These are phyloP conservation scores for Colletotrichum siamense DNA, from an alignment of 2,329 filamentous ascomycete species.

Conservation along the genomic window DNA sequence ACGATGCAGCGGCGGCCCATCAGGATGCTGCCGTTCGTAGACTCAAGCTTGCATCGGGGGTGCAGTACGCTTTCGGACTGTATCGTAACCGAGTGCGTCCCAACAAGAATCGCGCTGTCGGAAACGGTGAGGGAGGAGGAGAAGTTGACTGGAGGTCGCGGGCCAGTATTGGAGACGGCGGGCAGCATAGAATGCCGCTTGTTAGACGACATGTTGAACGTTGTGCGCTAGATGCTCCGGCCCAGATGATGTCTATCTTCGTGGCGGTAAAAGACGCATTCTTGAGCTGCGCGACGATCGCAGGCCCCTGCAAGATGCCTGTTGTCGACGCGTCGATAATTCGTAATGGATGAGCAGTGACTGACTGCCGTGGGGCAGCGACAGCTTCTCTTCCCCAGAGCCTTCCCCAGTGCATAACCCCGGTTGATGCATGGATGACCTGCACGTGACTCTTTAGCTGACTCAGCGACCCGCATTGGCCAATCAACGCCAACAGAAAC, in stretches of 20 bases:
- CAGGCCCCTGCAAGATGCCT: background rate
- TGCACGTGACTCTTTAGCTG: slow-evolving; percentile 19
- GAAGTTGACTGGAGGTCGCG: slow-evolving; percentile 67
- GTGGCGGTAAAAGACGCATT: background rate
- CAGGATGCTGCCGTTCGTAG: slow-evolving; percentile 78
- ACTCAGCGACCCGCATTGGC: slow-evolving; percentile 40
- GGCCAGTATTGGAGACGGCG: slow-evolving; percentile 55
- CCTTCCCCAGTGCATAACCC: slow-evolving; percentile 11
- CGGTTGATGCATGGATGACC: background rate
- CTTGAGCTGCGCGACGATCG: background rate
- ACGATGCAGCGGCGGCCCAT: slow-evolving; percentile 85
- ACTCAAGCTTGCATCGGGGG: slow-evolving; percentile 80
- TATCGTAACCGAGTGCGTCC: slow-evolving; percentile 80
- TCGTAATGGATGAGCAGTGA: background rate
- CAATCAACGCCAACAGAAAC: slow-evolving; percentile 39
- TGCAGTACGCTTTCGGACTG: slow-evolving; percentile 83
- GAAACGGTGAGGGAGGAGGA: slow-evolving; percentile 66
- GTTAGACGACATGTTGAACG: slow-evolving; percentile 42
- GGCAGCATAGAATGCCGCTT: slow-evolving; percentile 65
- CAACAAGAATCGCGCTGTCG: slow-evolving; percentile 68
- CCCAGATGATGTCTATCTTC: background rate
- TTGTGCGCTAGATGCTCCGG: slow-evolving; percentile 10
- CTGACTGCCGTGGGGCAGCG: background rate
- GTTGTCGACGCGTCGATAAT: background rate
- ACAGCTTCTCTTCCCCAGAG: background rate